Evolutionary conservation across 352 stramenopile genomes (phyloP).

Genomic region (Phytophthora podocarpi): DNA sequence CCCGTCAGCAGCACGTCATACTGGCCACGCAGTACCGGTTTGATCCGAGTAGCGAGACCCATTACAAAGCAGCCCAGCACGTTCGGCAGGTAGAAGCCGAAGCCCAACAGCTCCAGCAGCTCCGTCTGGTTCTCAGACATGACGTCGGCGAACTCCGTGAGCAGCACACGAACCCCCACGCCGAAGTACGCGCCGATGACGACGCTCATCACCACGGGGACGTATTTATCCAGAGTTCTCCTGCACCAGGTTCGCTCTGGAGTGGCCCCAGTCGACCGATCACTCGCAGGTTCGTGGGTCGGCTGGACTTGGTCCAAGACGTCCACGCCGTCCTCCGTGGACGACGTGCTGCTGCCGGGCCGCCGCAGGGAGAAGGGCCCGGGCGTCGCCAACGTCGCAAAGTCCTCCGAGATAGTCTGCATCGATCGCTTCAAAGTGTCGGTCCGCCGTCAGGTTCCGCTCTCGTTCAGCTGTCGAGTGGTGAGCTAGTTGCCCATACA

Average conservation of each 20-base stretch:
- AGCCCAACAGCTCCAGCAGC: conserved; percentile 56
- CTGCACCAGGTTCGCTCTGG: conserved; percentile 1
- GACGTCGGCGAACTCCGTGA: conserved; percentile 51
- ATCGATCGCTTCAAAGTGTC: conserved; percentile 29
- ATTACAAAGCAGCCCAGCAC: conserved; percentile 71
- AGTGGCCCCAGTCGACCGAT: not conserved
- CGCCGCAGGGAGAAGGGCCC: conserved; percentile 7
- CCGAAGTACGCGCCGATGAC: conserved; percentile 54
- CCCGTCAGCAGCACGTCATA: conserved; percentile 57
- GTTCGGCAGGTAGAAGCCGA: conserved; percentile 64
- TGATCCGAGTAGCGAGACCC: conserved; percentile 48
- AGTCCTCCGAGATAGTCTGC: conserved; percentile 56
- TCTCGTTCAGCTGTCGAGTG: conserved; percentile 2
- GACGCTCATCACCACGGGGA: conserved; percentile 45
- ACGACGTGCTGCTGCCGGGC: conserved; percentile 36
- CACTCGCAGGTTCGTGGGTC: conserved; percentile 11
- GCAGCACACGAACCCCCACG: conserved; percentile 51
- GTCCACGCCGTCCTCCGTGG: conserved; percentile 28
- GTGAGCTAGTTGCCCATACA: conserved; percentile 7
- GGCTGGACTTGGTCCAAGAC: conserved; percentile 22
- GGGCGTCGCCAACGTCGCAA: conserved; percentile 36
- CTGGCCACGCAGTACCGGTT: conserved; percentile 49
- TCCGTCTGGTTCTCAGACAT: conserved; percentile 44
- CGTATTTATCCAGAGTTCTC: conserved; percentile 34
- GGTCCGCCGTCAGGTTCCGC: not conserved